Conservation (phyloP, 306 rosid species). For the Luffa aegyptiaca region DNA sequence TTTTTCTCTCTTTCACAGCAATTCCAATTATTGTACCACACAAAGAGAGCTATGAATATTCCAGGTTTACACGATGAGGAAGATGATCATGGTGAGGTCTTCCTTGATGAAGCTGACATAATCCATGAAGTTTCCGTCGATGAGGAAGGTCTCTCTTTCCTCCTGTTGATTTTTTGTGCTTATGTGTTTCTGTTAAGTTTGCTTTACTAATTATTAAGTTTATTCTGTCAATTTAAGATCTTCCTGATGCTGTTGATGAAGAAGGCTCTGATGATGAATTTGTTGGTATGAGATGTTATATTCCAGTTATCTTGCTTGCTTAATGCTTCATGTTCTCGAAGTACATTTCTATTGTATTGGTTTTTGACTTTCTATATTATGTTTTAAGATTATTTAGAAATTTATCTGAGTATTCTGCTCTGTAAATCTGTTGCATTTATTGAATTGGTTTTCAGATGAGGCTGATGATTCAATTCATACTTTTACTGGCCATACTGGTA, state of each 20-base stretch:
- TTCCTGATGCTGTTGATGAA: slow-evolving; percentile 39
- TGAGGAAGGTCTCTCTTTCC: slow-evolving; percentile 32
- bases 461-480: slow-evolving; percentile 57
- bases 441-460: slow-evolving; percentile 43
- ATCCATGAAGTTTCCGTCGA: slow-evolving; percentile 26
- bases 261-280: slow-evolving; percentile 21
- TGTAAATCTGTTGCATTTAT: not conserved
- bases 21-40: not conserved
- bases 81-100: slow-evolving; percentile 34
- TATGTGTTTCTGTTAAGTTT: not conserved
- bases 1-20: not conserved
- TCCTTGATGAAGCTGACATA: slow-evolving; percentile 37
- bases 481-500: slow-evolving; percentile 79
- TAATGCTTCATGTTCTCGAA: not conserved
- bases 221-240: slow-evolving; percentile 24
- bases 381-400: not conserved
- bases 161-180: not conserved
- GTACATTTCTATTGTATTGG: not conserved
- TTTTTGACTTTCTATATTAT: not conserved
- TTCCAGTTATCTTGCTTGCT: not conserved
- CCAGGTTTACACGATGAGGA: slow-evolving; percentile 22
- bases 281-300: slow-evolving; percentile 19
- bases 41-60: slow-evolving; percentile 16
- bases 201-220: not conserved
- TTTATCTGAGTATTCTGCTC: not conserved